A percentile compares a stretch with the other conserved stretches of the same genome.
phyloP scores from a whole-genome alignment of 441 rosid genomes.

The Raphanus hybrid region DNA sequence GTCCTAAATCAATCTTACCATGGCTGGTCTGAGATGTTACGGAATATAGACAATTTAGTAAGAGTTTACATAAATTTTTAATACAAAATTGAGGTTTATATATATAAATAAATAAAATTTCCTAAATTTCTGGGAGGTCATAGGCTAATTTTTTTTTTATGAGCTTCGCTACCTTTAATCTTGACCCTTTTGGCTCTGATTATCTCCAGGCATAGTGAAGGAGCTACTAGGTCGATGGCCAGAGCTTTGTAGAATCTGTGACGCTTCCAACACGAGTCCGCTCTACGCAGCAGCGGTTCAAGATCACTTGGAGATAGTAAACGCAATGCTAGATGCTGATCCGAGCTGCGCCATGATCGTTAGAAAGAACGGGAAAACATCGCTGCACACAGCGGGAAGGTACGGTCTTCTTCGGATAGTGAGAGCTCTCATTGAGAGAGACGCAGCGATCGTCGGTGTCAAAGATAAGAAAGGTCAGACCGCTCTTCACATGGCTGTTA shows the following conservation, averaged over 20 bases:
- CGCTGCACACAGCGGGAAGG: conserved; percentile 84
- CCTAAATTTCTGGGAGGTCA: not conserved
- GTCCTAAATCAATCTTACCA: not conserved
- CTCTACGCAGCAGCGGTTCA: conserved; percentile 89
- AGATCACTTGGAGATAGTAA: conserved; percentile 78
- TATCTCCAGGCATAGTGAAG: conserved; percentile 66
- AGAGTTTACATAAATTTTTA: not conserved
- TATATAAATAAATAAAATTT: too few species aligned
- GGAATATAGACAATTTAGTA: not conserved
- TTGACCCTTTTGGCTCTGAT: conserved; percentile 11
- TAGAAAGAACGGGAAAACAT: conserved; percentile 94
- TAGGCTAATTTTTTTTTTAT: not conserved
- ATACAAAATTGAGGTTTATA: not conserved
- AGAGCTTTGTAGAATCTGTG: conserved; percentile 71
- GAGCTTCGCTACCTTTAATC: not conserved
- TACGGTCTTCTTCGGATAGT: conserved; percentile 69
- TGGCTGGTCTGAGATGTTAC: too few species aligned
- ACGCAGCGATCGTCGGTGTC: conserved; percentile 65
- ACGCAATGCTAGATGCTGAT: conserved; percentile 73
- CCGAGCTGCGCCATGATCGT: conserved; percentile 65
- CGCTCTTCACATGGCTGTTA: conserved; percentile 98
- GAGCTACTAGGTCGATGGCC: conserved; percentile 79
- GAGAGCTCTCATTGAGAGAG: conserved; percentile 53
- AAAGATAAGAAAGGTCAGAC: conserved; percentile 97
- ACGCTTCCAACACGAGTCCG: conserved; percentile 85